Conservation (phyloP, 2,329 filamentous ascomycete species). For the Blastomyces parvus region DNA sequence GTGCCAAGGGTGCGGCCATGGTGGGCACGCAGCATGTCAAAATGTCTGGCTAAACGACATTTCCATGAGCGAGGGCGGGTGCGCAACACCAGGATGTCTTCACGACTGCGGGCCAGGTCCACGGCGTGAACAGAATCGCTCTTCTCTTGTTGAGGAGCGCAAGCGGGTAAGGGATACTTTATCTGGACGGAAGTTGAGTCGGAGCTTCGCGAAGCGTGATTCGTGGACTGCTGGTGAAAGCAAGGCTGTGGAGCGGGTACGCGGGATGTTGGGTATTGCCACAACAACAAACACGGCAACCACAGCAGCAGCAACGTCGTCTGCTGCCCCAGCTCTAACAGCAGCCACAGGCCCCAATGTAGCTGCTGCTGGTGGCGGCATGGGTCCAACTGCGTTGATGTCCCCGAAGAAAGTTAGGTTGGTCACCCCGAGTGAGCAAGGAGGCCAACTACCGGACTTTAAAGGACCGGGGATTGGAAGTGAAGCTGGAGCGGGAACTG, state of each 20-base stretch:
- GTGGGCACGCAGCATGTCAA: conserved; percentile 50
- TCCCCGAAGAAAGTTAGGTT: conserved; percentile 39
- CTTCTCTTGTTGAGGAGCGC: conserved; percentile 24
- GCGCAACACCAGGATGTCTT: conserved; percentile 50
- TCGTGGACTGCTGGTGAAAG: conserved; percentile 37
- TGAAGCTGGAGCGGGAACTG: background rate
- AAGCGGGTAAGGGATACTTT: conserved; percentile 25
- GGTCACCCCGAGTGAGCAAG: conserved; percentile 37
- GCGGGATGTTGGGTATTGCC: conserved; percentile 34
- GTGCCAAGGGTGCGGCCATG: conserved; percentile 54
- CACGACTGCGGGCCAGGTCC: conserved; percentile 50
- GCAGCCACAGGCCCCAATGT: conserved; percentile 12
- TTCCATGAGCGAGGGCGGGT: conserved; percentile 44
- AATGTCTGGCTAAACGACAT: conserved; percentile 46
- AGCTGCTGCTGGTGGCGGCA: conserved; percentile 16
- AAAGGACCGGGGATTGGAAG: conserved; percentile 1
- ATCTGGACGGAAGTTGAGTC: conserved; percentile 26
- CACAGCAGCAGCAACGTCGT: conserved; percentile 19
- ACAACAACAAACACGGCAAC: conserved; percentile 16
- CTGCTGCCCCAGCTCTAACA: conserved; percentile 17
- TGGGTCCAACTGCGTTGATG: conserved; percentile 26
- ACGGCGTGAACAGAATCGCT: conserved; percentile 34
- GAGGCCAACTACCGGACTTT: conserved; percentile 16
- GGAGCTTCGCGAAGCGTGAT: conserved; percentile 36
- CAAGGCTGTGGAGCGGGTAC: conserved; percentile 38